These are phyloP conservation scores for Elsinoe perseae DNA, from an alignment of 2,329 filamentous ascomycete species.

Conservation along the genomic window DNA sequence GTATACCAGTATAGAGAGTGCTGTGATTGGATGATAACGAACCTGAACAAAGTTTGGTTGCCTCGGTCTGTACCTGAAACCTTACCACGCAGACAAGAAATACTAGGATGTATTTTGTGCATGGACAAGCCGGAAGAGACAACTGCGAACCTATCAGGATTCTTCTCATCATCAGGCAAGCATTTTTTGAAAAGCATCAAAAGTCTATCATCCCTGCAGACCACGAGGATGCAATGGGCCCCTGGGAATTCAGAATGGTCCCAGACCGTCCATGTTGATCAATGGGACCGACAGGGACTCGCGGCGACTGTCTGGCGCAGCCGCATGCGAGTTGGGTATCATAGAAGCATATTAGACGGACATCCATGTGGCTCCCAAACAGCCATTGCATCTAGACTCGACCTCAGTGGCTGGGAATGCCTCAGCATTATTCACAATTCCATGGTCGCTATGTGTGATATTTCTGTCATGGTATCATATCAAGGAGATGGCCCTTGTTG, in stretches of 20 bases:
- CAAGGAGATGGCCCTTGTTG: neutral
- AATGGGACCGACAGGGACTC: neutral
- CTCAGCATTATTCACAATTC: neutral
- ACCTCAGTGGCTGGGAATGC: neutral
- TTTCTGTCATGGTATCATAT: neutral
- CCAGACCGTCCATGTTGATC: neutral
- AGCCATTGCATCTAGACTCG: neutral
- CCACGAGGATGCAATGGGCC: neutral
- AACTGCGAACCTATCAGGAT: neutral
- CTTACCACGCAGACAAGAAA: neutral
- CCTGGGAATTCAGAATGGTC: neutral
- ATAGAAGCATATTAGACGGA: too few species aligned
- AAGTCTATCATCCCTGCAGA: neutral
- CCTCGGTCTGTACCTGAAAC: neutral
- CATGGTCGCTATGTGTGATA: neutral
- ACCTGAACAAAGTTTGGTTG: neutral
- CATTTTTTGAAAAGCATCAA: neutral
- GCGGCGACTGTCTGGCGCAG: neutral
- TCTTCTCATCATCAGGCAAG: neutral
- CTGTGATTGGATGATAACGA: neutral
- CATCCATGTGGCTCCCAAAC: too few species aligned
- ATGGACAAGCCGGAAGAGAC: neutral
- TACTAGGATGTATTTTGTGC: neutral
- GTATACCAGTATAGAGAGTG: neutral
- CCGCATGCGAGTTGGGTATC: neutral